Base-by-base conservation (phyloP, 768 basidiomycete genomes). In the Tylopilus rubrobrunneus region DNA sequence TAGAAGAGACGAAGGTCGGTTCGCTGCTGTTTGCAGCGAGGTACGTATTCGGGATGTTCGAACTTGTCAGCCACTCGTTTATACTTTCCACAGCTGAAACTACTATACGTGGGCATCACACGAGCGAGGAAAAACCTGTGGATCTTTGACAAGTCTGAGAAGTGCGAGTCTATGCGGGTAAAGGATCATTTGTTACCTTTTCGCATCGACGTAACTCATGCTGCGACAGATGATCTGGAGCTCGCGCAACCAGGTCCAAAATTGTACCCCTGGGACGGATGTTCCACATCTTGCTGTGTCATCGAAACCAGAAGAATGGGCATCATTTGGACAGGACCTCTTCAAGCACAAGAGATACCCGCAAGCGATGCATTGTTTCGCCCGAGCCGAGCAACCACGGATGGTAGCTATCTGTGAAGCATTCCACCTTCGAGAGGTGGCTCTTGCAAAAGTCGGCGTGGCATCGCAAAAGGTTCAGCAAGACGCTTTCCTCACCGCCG, bases 71-170 rank as follows among this genome's bases (percentile, higher is more conserved):
- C n/a, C n/a, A 2, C 12, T 36, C 37, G 7, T 28, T 53, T 34
- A 67, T 19, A 3, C 23, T 10, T 7, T 17, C 39, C 1, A 27
- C 27, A 87, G 85, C 71, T 89, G 21, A 88, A 89, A 59, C 77
- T 74, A 42, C 67, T 89, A 0, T 89, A 89, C 52, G 86, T 89
- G 3, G 87, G 85, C 0, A 77, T 87, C 15, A 89, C 87, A 0
- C 68, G 87, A 40, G 85, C 86, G 1, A 76, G 83, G 39, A 84
- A 82, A 52, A 84, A 86, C 48, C 62, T 89, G 7, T 86, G 87
- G 85, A 81, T 89, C 19, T 78, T 79, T 1, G 87, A 89, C 63
- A 75, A 72, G 33, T 86, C 85, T 0, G 67, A 73, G 1, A 81
- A 76, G 52, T 73, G 77, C 17, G 77, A 81, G 40, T 76, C 84